Conservation (phyloP, 176 grass and related monocot species). For the Carex kokanica region DNA sequence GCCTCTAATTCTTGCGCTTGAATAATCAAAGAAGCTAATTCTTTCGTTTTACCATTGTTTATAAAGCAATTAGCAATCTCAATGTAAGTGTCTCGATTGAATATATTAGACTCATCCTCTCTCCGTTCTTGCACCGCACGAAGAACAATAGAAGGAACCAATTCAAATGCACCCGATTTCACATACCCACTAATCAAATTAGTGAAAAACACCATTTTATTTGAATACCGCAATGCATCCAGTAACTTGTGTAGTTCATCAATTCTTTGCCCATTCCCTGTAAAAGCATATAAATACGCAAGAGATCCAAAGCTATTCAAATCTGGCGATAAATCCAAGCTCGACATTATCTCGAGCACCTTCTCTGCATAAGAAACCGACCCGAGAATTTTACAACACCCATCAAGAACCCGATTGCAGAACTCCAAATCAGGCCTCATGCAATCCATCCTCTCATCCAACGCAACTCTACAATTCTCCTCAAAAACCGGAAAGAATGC, state of each 20-base stretch:
- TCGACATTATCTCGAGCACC: slow-evolving; percentile 70
- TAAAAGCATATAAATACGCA: slow-evolving; percentile 85
- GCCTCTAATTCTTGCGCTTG: slow-evolving; percentile 71
- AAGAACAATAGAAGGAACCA: slow-evolving; percentile 52
- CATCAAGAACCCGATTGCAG: slow-evolving; percentile 70
- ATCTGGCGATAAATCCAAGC: slow-evolving; percentile 60
- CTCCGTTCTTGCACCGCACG: slow-evolving; percentile 46
- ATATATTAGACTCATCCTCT: slow-evolving; percentile 27
- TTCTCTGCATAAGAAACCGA: slow-evolving; percentile 63
- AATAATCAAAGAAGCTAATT: slow-evolving; percentile 77
- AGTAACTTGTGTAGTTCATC: slow-evolving; percentile 83
- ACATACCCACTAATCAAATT: slow-evolving; percentile 73
- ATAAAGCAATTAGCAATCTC: slow-evolving; percentile 58
- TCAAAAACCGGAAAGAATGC: slow-evolving; percentile 73
- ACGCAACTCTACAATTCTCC: slow-evolving; percentile 46
- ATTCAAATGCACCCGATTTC: slow-evolving; percentile 52
- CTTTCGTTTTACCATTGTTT: slow-evolving; percentile 47
- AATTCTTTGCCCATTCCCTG: slow-evolving; percentile 40
- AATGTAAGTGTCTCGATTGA: slow-evolving; percentile 51
- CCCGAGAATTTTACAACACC: slow-evolving; percentile 64
- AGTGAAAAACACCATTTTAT: slow-evolving; percentile 65
- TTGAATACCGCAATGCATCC: slow-evolving; percentile 51
- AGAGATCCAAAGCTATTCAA: slow-evolving; percentile 69
- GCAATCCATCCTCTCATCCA: slow-evolving; percentile 40
- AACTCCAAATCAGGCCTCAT: slow-evolving; percentile 61